phyloP scores from a whole-genome alignment of 805 yeast genomes.

The Priceomyces fermenticarens region DNA sequence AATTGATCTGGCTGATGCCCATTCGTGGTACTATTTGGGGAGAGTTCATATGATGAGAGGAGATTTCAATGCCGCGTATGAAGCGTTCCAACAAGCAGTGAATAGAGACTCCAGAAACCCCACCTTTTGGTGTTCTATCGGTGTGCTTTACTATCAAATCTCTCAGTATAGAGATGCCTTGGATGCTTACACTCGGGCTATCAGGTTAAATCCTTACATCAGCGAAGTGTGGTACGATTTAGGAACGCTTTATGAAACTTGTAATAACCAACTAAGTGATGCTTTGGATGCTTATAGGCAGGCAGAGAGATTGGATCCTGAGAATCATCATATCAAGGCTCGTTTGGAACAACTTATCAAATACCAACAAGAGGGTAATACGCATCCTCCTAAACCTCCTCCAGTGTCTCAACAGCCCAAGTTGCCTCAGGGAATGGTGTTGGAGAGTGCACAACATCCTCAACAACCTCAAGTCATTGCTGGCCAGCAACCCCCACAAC shows the following conservation, averaged over 20 bases:
- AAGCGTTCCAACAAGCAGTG: slow-evolving; percentile 98
- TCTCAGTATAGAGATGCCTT: slow-evolving; percentile 95
- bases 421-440: slow-evolving; percentile 63
- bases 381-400: slow-evolving; percentile 64
- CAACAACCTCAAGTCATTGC: slow-evolving; percentile 11
- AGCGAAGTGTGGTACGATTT: slow-evolving; percentile 98
- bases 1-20: slow-evolving; percentile 87
- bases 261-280: slow-evolving; percentile 92
- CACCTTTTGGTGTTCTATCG: slow-evolving; percentile 95
- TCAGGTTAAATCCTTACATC: slow-evolving; percentile 90
- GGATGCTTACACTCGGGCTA: slow-evolving; percentile 96
- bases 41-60: slow-evolving; percentile 95
- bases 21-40: slow-evolving; percentile 95
- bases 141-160: slow-evolving; percentile 94
- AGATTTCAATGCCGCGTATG: slow-evolving; percentile 94
- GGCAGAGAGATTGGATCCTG: slow-evolving; percentile 93
- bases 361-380: slow-evolving; percentile 67
- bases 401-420: slow-evolving; percentile 62
- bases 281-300: slow-evolving; percentile 96
- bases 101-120: slow-evolving; percentile 96
- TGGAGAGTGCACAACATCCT: slow-evolving; percentile 34
- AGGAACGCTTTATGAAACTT: slow-evolving; percentile 95
- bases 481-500: slow-evolving; percentile 11
- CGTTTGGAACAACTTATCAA: slow-evolving; percentile 82
- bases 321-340: slow-evolving; percentile 89